Base-by-base conservation (phyloP, 495 filamentous ascomycete genomes). In the Tuber magnatum region DNA sequence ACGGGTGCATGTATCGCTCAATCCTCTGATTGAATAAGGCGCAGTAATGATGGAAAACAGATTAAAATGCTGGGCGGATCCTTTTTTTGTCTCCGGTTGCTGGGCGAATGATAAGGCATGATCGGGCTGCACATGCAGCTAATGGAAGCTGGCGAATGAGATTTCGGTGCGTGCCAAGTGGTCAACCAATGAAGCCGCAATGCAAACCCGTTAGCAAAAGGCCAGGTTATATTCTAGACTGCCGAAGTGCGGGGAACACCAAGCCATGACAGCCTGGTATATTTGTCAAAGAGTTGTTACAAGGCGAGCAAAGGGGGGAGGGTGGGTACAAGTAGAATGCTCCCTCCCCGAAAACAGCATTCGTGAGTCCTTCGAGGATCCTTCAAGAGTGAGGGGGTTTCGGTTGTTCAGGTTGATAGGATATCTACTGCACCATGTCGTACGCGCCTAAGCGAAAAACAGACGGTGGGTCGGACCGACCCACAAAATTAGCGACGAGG, bases 161-260 rank as follows among this genome's bases (percentile, higher is more conserved):
- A 35, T 20, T 28, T 14, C 28, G n/a, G 51, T 16, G 51, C 51
- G 51, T 28, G 51, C 24, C n/a, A 16, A 35, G 24, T 14, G n/a
- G 51, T 12, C 51, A 1, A 32, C 51, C 51, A 61, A 65, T 32
- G 32, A 65, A 65, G 32, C 28, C 14, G 14, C 56, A 14, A 32
- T 35, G 56, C 56, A 32, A 65, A 65, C 56, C 56, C 56, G 56
- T 65, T 65, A 65, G 56, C 56, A 65, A 65, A 65, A 65, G 28
- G 56, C 6, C 35, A 32, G 56, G 56, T 65, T 65, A 32, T 65
- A 65, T 65, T 65, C 28, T 20, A 35, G 56, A 65, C 56, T 65
- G 56, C 56, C 56, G 16, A 65, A 65, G 56, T 65, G 56, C 56
- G 56, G 56, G 56, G 56, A 65, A 65, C 56, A 32, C 14, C 56